phyloP scores from a whole-genome alignment of 2,329 filamentous ascomycete species.

The Aureobasidium namibiae region DNA sequence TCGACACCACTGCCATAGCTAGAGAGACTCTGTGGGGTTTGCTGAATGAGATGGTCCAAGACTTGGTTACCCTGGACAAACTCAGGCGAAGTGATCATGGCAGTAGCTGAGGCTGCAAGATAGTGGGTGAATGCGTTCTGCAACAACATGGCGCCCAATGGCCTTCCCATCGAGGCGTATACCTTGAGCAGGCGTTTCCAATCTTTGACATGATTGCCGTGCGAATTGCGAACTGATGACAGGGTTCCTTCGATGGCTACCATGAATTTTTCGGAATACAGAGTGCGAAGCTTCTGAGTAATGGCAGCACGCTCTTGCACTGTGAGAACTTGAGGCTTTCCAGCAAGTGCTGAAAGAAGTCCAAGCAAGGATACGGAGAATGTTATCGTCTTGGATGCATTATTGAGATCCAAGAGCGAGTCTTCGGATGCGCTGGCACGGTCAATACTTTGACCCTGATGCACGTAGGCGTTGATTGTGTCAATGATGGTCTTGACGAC shows the following conservation, averaged over 20 bases:
- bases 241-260: constrained; percentile 82
- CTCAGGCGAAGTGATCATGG: constrained; percentile 58
- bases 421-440: background rate
- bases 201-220: constrained; percentile 61
- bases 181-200: constrained; percentile 83
- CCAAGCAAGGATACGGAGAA: constrained; percentile 81
- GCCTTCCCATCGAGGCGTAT: constrained; percentile 70
- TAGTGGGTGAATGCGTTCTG: constrained; percentile 84
- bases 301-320: constrained; percentile 64
- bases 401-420: constrained; percentile 39
- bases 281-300: constrained; percentile 59
- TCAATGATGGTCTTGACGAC: constrained; percentile 59
- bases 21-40: background rate
- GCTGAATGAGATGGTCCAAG: constrained; percentile 49
- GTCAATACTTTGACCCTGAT: constrained; percentile 1
- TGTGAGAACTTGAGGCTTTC: constrained; percentile 73
- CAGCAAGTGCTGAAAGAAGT: constrained; percentile 75
- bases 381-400: constrained; percentile 47
- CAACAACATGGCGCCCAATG: constrained; percentile 82
- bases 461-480: constrained; percentile 49
- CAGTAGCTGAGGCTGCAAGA: constrained; percentile 67
- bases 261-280: constrained; percentile 78
- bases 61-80: constrained; percentile 55
- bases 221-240: constrained; percentile 78
- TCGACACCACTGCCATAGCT: background rate